Conservation (phyloP, 1,284 basidiomycete genomes). For the Austroboletus niveus region DNA sequence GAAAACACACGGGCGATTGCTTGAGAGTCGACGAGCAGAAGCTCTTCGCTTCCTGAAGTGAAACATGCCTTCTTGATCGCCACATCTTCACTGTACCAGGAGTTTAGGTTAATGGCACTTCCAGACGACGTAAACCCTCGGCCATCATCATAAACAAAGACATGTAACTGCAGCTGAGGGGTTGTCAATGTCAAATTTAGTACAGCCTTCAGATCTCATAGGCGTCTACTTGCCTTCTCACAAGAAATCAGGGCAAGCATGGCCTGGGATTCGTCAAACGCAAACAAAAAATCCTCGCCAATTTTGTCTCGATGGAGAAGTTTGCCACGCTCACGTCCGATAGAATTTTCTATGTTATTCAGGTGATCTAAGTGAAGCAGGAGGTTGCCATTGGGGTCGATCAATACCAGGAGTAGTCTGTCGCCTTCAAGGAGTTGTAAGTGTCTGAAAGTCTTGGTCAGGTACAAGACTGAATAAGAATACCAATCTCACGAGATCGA, state of each 20-base stretch:
- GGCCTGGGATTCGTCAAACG: conserved; percentile 50
- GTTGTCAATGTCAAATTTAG: not conserved
- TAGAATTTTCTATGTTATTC: conserved; percentile 30
- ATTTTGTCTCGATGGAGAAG: conserved; percentile 44
- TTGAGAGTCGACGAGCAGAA: conserved; percentile 45
- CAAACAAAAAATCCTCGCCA: conserved; percentile 41
- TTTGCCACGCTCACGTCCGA: conserved; percentile 30
- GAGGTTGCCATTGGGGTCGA: conserved; percentile 33
- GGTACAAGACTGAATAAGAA: conserved; percentile 16
- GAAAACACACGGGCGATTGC: conserved; percentile 48
- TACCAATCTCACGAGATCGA: conserved; percentile 37
- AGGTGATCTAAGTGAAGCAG: conserved; percentile 41
- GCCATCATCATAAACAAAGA: conserved; percentile 45
- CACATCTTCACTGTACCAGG: conserved; percentile 41
- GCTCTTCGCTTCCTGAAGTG: conserved; percentile 46
- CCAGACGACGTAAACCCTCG: conserved; percentile 37
- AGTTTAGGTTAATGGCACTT: conserved; percentile 37
- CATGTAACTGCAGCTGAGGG: conserved; percentile 38
- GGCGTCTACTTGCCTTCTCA: conserved; percentile 33
- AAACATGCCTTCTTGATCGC: conserved; percentile 35
- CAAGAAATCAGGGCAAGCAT: conserved; percentile 44
- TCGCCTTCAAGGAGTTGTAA: conserved; percentile 35
- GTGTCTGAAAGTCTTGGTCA: conserved; percentile 30
- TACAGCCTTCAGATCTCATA: not conserved
- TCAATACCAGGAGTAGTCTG: conserved; percentile 41